phyloP scores from a whole-genome alignment of 202 grass and related monocot genomes.

The Tripidium arundinaceum region DNA sequence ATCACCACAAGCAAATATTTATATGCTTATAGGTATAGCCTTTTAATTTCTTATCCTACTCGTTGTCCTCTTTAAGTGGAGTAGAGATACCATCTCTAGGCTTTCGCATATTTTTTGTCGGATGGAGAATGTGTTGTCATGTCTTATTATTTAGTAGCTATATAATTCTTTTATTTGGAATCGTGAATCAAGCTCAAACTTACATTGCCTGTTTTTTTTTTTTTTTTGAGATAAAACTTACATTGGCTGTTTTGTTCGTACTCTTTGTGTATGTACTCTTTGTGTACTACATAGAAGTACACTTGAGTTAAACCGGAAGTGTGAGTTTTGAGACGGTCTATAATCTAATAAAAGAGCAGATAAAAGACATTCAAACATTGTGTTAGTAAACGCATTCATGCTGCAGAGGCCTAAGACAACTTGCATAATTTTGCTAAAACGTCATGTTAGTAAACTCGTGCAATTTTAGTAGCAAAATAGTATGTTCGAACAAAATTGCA shows the following conservation, averaged over 20 bases:
- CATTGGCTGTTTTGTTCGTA: neutral
- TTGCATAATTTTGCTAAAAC: no score
- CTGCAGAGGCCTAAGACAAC: no score
- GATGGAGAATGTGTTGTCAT: conserved; percentile 8
- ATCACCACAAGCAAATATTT: no score
- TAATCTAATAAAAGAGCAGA: neutral
- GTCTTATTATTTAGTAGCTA: neutral
- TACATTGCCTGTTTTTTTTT: no score
- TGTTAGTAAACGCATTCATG: neutral
- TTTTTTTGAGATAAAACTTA: no score
- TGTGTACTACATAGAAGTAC: neutral
- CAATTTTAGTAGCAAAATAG: no score
- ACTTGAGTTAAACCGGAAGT: neutral
- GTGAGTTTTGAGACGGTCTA: neutral
- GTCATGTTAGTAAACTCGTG: no score
- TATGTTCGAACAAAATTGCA: no score
- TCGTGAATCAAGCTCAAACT: neutral
- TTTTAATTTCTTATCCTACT: neutral
- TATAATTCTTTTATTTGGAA: neutral
- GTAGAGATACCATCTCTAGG: conserved; percentile 18
- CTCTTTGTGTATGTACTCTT: no score
- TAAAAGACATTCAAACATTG: neutral
- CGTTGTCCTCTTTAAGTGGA: neutral
- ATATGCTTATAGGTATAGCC: neutral
- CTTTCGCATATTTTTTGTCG: conserved; percentile 15